Evolutionary conservation across 2,329 filamentous ascomycete genomes (phyloP), one percentile per base, ranked within the genome.

Genomic region (Escovopsis sp.): DNA sequence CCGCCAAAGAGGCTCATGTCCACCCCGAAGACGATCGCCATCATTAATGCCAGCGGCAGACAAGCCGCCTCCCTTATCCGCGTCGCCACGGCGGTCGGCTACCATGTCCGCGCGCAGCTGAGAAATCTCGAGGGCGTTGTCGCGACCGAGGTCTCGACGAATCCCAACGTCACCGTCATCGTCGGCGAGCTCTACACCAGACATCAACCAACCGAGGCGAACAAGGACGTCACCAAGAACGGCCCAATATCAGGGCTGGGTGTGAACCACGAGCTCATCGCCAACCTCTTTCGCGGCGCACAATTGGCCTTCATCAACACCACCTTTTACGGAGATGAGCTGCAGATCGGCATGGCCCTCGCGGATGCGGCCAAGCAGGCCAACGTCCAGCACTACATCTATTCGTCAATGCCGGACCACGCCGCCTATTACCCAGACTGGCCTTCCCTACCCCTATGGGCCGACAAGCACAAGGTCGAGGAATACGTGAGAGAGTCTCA

Each of bases 261-360:
- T 48, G 76, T 89, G 55, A 85, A 86, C 58, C 72, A 79, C 52
- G 69, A 69, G 2, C 63, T 94, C 50, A 82, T 94, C 56, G 70
- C 75, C 42, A 72, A 82, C 50, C 72, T 96, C 18, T 96, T 96
- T 69, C 68, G 73, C 33, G 86, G 85, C 47, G 82, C 85, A 19
- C 82, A 93, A 53, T 73, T 93, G 41, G 91, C 91, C 46, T 98
- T 96, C 62, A 87, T 96, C 68, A 98, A 98, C 67, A 98, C 91
- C 36, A 94, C 87, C 5, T 93, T 94, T 55, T 94, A 93, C 68
- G 91, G 89, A 41, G 87, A 96, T 62, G 91, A 98, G 68, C 73
- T 91, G 45, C 78, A 80, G 34, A 93, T 95, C 51, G 91, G 91
- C 48, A 81, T 83, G 59, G 83, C 85, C 2, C 72, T 95, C 46